Base-by-base conservation (phyloP, 176 grass and related monocot genomes). In the Musa itinerans region DNA sequence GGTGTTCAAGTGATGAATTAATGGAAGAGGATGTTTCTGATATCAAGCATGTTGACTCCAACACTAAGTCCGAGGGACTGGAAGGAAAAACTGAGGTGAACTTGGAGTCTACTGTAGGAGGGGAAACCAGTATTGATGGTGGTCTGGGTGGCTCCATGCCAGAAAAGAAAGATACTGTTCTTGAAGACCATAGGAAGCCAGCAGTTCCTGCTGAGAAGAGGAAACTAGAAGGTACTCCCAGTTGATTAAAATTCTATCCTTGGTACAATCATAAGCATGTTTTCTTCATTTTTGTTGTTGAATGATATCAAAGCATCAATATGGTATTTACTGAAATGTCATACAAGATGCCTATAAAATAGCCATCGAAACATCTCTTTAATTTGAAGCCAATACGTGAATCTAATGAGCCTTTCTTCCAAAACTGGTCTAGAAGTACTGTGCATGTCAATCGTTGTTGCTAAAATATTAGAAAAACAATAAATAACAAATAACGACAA, bases 1-100 rank as follows among this genome's bases (percentile, higher is more conserved):
- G 90, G 91, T 94, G 90, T 85, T 99, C 96, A 81, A 86, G 90
- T 84, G 96, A 99, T 84, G 96, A 99, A 65, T 99, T 89, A 71
- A 88, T 99, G 89, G 96, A 99, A 74, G 96, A 94, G 75, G 96
- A 99, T 95, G 76, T 87, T 20, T 66, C 79, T 34, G 91, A 99
- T 72, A 86, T 68, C 78, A 99, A 87, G 78, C 82, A 85, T 65
- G 78, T 84, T 72, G 89, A 99, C 63, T 84, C 86, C 71, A 93
- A 70, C 74, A 81, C 77, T 61, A 87, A 81, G 75, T 85, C 78
- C 79, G 73, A 73, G 72, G 81, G 77, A 71, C 71, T 77, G 14
- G 64, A 16, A 68, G 84, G 15, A 87, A 83, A 76, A 64, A 63
- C 72, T 76, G 86, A 78, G n/a, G 76, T 77, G 79, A 81, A 72